Base-by-base conservation (phyloP, 345 rosid species). In the Eutrema japonicum region DNA sequence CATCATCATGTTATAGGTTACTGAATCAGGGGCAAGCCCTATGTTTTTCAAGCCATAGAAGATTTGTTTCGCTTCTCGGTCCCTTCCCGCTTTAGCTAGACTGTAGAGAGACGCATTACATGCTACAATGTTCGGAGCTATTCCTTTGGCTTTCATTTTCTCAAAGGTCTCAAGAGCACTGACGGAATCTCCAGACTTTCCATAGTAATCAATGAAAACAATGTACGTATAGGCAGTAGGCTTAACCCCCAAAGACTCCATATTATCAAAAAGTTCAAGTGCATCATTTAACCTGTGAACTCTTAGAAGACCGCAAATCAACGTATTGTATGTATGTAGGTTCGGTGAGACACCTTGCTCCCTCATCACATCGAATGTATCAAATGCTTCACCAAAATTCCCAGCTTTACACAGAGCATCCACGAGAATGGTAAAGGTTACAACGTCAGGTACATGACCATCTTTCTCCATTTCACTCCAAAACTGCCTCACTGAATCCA, bases 1-100 rank as follows among this genome's bases (percentile, higher is more conserved):
- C 91, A 94, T 91, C 97, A 91, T 91, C 95, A 89, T 89, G 87
- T 89, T 91, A 85, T 94, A 94, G 12, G 95, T 88, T 50, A 91
- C 86, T 57, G 95, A 85, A 84, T 94, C 97, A 27, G 95, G 88
- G 10, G 78, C 76, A 45, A 94, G 79, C 26, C 97, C 97, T 10
- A 77, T 80, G 33, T 74, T 79, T 78, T 82, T 89, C 49, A 94
- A 83, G 27, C 85, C 84, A 38, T 78, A 73, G 73, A 89, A 94
- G 60, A 94, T 81, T 63, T 80, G 84, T 67, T 89, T 87, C 1
- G 96, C 98, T 82, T 94, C 90, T 35, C 73, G 65, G 60, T 86
- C 82, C 82, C 73, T 82, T 66, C 97, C 95, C 7, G 46, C 84
- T 74, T 84, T 82, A 58, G 92, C 95, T 68, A 91, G 85, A 81